Base-by-base conservation (phyloP, 2,329 filamentous ascomycete genomes). In the Fusarium pseudoanthophilum region DNA sequence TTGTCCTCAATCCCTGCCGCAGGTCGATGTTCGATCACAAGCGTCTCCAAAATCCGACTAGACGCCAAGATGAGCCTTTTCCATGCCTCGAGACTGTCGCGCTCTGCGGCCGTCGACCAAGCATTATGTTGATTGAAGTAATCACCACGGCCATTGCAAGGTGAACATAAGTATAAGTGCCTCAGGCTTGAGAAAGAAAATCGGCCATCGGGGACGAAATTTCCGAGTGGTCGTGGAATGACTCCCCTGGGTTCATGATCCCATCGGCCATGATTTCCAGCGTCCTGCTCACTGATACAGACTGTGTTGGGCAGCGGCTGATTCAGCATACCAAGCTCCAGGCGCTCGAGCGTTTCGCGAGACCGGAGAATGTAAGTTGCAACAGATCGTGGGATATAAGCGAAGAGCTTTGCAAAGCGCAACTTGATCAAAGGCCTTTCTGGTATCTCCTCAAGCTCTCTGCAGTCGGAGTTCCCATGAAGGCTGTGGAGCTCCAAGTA, bases 321-420 rank as follows among this genome's bases (percentile, higher is more conserved):
- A n/a, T 71, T 63, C 2, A 77, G 15, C 15, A 77, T 36, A 2
- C 68, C 72, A 7, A 77, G 63, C 13, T 77, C 74, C 2, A 77
- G 6, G 1, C 63, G 51, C 7, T 76, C 48, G 1, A 76, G 56
- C 1, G 37, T 63, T 1, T 10, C 1, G 4, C 34, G 43, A 4
- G 70, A 70, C n/a, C 28, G 26, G 1, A 72, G 63, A 15, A 74
- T 13, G 43, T 67, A 77, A 6, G 34, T 7, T 6, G 42, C 30
- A 40, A 68, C 34, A 4, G 15, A 2, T 14, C 34, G 58, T 0
- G 74, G 72, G 11, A 77, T 53, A 8, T 74, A 74, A 2, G 26
- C 67, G 32, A 51, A 67, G 10, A 77, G 48, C 15, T 68, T 77
- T 11, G 53, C 64, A n/a, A 63, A 68, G 2, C 39, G 63, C 8